These are phyloP conservation scores for Zygosaccharomyces siamensis DNA, from an alignment of 805 yeast genomes.

Conservation along the genomic window DNA sequence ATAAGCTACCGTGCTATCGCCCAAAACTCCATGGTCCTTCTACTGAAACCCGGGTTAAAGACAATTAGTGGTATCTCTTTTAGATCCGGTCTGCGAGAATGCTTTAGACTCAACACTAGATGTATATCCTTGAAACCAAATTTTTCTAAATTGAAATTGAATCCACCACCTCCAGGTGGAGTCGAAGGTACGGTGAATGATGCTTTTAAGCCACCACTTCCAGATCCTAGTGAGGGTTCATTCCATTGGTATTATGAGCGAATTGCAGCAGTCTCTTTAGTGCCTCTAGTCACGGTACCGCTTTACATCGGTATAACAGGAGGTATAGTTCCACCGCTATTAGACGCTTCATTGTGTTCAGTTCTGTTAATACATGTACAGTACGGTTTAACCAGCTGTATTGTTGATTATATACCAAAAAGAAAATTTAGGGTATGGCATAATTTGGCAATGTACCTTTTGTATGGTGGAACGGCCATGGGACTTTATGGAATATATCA, in stretches of 20 bases:
- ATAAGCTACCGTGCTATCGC: background rate
- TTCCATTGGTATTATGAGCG: slow-evolving; percentile 73
- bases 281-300: slow-evolving; percentile 62
- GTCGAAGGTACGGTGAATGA: slow-evolving; percentile 71
- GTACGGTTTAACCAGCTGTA: slow-evolving; percentile 73
- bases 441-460: slow-evolving; percentile 51
- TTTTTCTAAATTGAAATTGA: slow-evolving; percentile 39
- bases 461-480: slow-evolving; percentile 59
- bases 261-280: slow-evolving; percentile 51
- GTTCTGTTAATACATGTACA: slow-evolving; percentile 58
- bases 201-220: slow-evolving; percentile 56
- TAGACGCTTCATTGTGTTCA: slow-evolving; percentile 55
- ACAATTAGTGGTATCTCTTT: background rate
- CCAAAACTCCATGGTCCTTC: background rate
- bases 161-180: slow-evolving; percentile 68
- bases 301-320: slow-evolving; percentile 41
- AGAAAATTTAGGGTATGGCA: slow-evolving; percentile 69
- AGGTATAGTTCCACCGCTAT: slow-evolving; percentile 42
- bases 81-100: background rate
- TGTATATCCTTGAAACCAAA: slow-evolving; percentile 25
- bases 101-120: slow-evolving; percentile 8
- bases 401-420: slow-evolving; percentile 70
- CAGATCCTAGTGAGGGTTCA: slow-evolving; percentile 58
- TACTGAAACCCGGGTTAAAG: background rate
- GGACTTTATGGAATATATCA: slow-evolving; percentile 68